Evolutionary conservation across 306 rosid species (phyloP), one percentile per base, ranked within the genome.

Genomic region (Cucumis melo): DNA sequence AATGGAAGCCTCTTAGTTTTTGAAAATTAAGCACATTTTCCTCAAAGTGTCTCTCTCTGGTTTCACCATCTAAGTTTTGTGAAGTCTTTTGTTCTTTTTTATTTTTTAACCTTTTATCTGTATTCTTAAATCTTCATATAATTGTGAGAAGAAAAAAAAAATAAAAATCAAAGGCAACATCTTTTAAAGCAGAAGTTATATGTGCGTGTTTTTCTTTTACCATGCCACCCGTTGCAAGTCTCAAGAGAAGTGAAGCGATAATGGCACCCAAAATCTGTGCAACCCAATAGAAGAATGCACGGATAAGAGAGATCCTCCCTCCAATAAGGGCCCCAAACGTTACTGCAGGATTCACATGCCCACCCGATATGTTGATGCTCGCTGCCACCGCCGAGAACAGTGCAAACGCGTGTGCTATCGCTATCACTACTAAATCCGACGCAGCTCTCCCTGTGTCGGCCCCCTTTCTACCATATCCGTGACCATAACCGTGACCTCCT

Each of bases 321-420:
- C 97, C 97, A 0, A 94, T 36, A 3, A 94, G 96, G 54, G 92
- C 91, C 66, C 96, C 97, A 8, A 94, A 90, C 10, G 99, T 94
- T 8, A 94, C 96, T 0, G 96, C 99, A 2, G 99, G 99, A 71
- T 94, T 94, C 48, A 94, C 84, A 73, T 94, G 97, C 23, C 97
- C 97, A 8, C 96, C 97, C 2, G 99, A 94, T 5, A 92, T 78
- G 80, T 94, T 95, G 78, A 87, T 81, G 80, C 95, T 90, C 1
- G 93, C 86, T 38, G 97, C 77, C 9, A 94, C 74, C 0, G 96
- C 99, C 0, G 96, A 84, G 78, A 89, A 90, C 24, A 94, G 80
- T 1, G 91, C 82, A 67, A 91, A 88, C 0, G 92, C 96, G 65
- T 90, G 91, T 17, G 99, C 99, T 13, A 87, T 54, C 32, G 97